phyloP scores from a whole-genome alignment of 305 asterid species.

The Rubia balearica region DNA sequence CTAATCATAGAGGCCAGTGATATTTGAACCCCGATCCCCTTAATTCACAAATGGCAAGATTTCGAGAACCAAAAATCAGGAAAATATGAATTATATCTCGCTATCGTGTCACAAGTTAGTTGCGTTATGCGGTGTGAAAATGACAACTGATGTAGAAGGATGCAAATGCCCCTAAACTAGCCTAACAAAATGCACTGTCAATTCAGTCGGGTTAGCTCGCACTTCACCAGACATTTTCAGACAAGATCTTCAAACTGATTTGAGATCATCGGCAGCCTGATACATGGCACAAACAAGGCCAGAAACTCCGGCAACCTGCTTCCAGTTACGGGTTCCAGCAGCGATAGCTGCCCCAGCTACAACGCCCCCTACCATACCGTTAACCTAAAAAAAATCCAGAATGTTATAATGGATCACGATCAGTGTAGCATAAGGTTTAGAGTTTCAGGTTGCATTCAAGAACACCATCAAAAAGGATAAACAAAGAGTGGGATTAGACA shows the following conservation, averaged over 20 bases:
- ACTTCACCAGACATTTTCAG: background rate
- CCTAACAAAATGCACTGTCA: background rate
- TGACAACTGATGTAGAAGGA: background rate
- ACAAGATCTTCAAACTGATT: constrained; percentile 12
- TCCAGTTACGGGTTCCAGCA: constrained; percentile 75
- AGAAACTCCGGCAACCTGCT: constrained; percentile 63
- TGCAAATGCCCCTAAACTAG: background rate
- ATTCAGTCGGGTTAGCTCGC: background rate
- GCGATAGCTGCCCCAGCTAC: constrained; percentile 75
- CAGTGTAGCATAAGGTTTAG: background rate
- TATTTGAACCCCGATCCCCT: too few species aligned
- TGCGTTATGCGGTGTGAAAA: background rate
- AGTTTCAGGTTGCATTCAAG: background rate
- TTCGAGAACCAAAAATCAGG: background rate
- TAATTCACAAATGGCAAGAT: background rate
- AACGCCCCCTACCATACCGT: constrained; percentile 61
- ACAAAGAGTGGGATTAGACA: background rate
- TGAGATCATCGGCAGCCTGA: constrained; percentile 36
- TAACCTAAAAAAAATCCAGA: constrained; percentile 35
- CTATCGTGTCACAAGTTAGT: background rate
- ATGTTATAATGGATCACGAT: constrained; percentile 8
- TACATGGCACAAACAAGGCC: constrained; percentile 51
- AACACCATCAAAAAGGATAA: background rate
- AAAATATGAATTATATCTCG: background rate
- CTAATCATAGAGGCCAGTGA: too few species aligned